Conservation (phyloP, 495 filamentous ascomycete genomes). For the Penicillium desertorum region DNA sequence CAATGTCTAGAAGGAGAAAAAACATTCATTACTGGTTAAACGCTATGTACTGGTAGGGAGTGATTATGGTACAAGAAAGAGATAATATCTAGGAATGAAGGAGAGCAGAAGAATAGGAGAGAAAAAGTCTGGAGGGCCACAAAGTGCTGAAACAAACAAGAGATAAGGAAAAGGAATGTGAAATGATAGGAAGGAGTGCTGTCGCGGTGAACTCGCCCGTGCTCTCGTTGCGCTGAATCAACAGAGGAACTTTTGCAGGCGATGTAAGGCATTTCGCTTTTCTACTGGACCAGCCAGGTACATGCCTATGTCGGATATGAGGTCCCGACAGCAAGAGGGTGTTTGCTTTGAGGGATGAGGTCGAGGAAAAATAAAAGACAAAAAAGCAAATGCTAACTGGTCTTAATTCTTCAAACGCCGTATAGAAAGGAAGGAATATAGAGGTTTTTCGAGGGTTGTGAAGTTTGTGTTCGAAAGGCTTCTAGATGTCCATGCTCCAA, state of each 20-base stretch:
- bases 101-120: slow-evolving; percentile 1
- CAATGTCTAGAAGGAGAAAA: not conserved
- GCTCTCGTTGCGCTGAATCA: not conserved
- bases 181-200: slow-evolving; percentile 10
- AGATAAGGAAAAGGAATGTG: not conserved
- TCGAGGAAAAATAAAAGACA: not conserved
- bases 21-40: not conserved
- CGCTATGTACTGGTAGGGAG: slow-evolving; percentile 11
- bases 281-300: slow-evolving; percentile 13
- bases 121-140: not conserved
- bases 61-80: slow-evolving; percentile 16
- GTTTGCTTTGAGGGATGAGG: not conserved
- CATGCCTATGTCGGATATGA: not conserved
- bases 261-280: slow-evolving; percentile 6
- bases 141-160: not conserved
- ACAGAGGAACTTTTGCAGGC: not conserved
- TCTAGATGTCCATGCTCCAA: slow-evolving; percentile 52
- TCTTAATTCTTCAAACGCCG: slow-evolving; percentile 12
- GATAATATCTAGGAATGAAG: slow-evolving; percentile 5
- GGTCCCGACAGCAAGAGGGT: slow-evolving; percentile 7
- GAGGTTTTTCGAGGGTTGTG: not conserved
- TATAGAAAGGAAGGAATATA: not conserved
- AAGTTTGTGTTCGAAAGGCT: not conserved
- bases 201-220: slow-evolving; percentile 1
- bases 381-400: slow-evolving; percentile 12